Conservation (phyloP, 192 early-diverging fungal species). For the Rhizophagus sp. region DNA sequence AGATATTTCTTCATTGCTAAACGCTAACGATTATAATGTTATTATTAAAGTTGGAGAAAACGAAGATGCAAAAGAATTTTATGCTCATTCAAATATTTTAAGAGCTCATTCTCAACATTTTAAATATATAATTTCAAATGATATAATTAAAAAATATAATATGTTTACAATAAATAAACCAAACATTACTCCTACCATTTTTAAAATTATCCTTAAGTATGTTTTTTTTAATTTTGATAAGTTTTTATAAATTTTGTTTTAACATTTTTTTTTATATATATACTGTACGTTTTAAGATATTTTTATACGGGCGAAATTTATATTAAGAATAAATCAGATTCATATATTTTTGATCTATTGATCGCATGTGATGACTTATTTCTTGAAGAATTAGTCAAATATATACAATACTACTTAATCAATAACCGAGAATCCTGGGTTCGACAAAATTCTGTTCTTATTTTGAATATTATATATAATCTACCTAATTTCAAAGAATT, state of each 20-base stretch:
- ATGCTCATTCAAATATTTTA: conserved; percentile 20
- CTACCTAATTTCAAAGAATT: background rate
- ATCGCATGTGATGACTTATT: conserved; percentile 9
- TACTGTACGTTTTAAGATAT: background rate
- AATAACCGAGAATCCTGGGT: background rate
- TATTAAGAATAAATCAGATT: background rate
- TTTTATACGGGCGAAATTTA: conserved; percentile 10
- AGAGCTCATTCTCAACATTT: conserved; percentile 3
- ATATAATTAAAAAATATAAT: background rate
- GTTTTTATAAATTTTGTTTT: background rate
- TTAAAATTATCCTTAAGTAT: background rate
- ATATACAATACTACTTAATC: conserved; percentile 7
- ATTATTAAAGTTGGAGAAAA: conserved; percentile 13
- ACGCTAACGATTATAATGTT: conserved; percentile 14
- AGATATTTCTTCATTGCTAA: background rate
- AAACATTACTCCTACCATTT: conserved; percentile 12
- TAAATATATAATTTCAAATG: background rate
- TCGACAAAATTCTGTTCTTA: background rate
- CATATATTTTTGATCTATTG: background rate
- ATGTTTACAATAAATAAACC: background rate
- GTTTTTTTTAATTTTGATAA: too few relatives aligned
- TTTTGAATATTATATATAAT: background rate
- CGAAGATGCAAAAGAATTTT: background rate
- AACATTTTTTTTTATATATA: background rate
- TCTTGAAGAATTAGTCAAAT: conserved; percentile 6